These are phyloP conservation scores for Colletotrichum sidae DNA, from an alignment of 2,329 filamentous ascomycete genomes.

Conservation along the genomic window DNA sequence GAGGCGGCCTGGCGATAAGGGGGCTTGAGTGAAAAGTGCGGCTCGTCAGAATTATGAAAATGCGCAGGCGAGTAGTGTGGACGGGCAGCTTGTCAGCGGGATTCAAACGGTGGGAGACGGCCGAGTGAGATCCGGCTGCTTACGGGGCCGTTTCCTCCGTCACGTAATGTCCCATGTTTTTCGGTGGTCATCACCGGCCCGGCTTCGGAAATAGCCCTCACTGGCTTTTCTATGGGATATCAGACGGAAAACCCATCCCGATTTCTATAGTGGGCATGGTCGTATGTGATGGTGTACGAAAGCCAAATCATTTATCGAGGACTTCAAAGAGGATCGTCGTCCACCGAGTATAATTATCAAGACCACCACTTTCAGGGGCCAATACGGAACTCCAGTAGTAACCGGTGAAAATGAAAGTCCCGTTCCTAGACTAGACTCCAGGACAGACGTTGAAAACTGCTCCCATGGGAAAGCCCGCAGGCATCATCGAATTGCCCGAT, in stretches of 20 bases:
- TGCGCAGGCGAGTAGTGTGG: not conserved
- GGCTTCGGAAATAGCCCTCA: not conserved
- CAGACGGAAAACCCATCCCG: not conserved
- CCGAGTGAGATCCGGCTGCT: not conserved
- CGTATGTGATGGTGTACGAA: not conserved
- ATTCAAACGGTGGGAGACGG: constrained; percentile 7
- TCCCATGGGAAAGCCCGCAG: too few relatives aligned
- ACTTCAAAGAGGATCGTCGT: too few relatives aligned
- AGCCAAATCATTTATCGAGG: not conserved
- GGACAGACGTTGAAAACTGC: too few relatives aligned
- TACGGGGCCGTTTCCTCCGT: constrained; percentile 8
- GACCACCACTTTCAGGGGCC: too few relatives aligned
- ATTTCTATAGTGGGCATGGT: constrained; percentile 1
- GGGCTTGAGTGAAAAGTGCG: not conserved
- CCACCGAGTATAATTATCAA: too few relatives aligned
- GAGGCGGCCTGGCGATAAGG: not conserved
- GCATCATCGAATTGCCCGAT: too few relatives aligned
- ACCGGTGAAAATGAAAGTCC: too few relatives aligned
- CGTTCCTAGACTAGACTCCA: too few relatives aligned
- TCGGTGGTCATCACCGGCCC: not conserved
- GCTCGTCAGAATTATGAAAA: constrained; percentile 1
- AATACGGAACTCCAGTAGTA: too few relatives aligned
- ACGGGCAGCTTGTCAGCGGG: not conserved
- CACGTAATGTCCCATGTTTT: not conserved
- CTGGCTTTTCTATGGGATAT: constrained; percentile 5